Conservation (phyloP, 805 yeast genomes). For the Kluyveromyces aestuarii region DNA sequence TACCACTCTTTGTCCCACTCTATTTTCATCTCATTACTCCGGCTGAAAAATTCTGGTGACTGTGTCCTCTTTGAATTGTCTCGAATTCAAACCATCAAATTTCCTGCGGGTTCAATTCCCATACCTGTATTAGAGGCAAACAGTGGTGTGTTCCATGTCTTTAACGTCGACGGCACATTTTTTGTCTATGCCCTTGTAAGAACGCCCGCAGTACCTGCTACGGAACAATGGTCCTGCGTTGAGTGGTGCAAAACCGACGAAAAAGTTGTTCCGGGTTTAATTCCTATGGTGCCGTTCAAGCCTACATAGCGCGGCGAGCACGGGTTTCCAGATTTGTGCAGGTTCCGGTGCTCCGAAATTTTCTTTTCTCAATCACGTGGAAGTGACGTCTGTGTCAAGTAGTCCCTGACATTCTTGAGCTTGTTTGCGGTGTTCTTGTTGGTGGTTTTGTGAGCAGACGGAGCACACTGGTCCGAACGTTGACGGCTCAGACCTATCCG, state of each 20-base stretch:
- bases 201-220: background rate
- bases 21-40: background rate
- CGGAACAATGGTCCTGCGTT: background rate
- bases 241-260: background rate
- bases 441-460: too few species aligned
- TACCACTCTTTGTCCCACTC: background rate
- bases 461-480: too few species aligned
- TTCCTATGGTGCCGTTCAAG: background rate
- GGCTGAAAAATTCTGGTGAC: background rate
- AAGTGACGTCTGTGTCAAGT: too few species aligned
- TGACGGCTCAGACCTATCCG: too few species aligned
- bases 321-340: background rate
- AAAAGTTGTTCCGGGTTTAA: background rate
- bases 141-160: background rate
- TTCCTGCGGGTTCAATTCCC: background rate
- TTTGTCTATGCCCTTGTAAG: background rate
- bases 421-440: too few species aligned
- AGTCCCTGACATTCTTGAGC: too few species aligned
- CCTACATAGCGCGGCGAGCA: too few species aligned
- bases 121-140: background rate
- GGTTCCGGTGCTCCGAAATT: background rate
- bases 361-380: background rate
- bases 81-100: background rate
- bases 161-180: background rate
- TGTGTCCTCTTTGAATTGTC: background rate